A percentile compares a stretch with the other conserved stretches of the same genome.
phyloP scores from a whole-genome alignment of 257 asterid genomes.

The Solanum phureja region DNA sequence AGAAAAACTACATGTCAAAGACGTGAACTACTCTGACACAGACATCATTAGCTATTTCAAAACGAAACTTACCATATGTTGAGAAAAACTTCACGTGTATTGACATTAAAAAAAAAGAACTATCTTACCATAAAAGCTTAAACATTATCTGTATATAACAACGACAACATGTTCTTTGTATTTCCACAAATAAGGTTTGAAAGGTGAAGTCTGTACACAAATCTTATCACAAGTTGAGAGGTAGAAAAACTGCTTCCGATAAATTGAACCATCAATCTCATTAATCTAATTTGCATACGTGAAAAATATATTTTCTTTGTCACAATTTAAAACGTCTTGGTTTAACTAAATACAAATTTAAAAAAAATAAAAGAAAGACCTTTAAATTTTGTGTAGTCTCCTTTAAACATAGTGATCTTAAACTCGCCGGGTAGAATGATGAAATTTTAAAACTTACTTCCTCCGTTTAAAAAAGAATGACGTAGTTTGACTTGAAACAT shows the following conservation, averaged over 20 bases:
- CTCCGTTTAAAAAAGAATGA: no score
- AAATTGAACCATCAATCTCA: background rate
- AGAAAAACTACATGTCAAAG: background rate
- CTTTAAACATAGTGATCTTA: background rate
- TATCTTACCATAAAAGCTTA: background rate
- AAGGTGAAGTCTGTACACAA: background rate
- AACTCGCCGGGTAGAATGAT: no score
- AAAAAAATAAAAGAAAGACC: background rate
- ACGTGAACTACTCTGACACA: background rate
- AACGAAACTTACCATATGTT: background rate
- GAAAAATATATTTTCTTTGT: background rate
- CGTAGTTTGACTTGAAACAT: no score
- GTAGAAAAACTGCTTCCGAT: background rate
- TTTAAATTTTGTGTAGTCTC: background rate
- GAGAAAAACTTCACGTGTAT: background rate
- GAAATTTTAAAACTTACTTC: no score
- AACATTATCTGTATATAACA: background rate
- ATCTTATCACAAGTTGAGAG: background rate
- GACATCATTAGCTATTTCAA: background rate
- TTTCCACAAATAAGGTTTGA: background rate
- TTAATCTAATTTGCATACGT: background rate
- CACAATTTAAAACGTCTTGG: background rate
- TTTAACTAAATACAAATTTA: background rate
- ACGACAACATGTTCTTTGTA: background rate
- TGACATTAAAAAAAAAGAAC: background rate